Evolutionary conservation across 129 eudicot genomes (phyloP).

Genomic region (Pittosporum tobira): DNA sequence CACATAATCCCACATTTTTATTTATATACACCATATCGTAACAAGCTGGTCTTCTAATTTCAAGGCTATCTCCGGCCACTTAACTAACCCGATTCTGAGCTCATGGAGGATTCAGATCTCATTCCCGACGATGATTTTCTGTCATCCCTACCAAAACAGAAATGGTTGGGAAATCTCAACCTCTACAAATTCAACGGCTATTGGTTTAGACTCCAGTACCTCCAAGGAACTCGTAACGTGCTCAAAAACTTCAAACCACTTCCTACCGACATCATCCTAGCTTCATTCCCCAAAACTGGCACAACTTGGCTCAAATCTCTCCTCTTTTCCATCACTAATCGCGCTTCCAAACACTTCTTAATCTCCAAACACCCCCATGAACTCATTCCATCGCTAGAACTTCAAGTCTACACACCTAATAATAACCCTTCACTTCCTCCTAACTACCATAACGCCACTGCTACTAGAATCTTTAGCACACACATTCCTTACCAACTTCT

Average conservation of each 20-base stretch:
- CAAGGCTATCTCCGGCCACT: no score
- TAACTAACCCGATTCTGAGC: no score
- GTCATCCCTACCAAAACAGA: slow-evolving; percentile 17
- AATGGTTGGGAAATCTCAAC: slow-evolving; percentile 6
- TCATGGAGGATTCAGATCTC: not conserved
- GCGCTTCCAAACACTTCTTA: slow-evolving; percentile 9
- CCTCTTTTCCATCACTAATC: slow-evolving; percentile 20
- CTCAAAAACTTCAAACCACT: slow-evolving; percentile 25
- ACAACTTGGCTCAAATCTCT: slow-evolving; percentile 43
- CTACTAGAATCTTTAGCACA: slow-evolving; percentile 20
- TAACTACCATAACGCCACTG: not conserved
- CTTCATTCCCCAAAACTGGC: slow-evolving; percentile 44
- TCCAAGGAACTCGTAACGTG: slow-evolving; percentile 17
- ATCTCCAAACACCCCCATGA: slow-evolving; percentile 28
- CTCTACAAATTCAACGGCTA: slow-evolving; percentile 25
- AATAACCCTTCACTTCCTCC: not conserved
- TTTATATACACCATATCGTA: no score
- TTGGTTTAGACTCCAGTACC: slow-evolving; percentile 17
- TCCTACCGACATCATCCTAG: slow-evolving; percentile 28
- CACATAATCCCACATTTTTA: no score
- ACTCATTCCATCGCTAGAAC: slow-evolving; percentile 33
- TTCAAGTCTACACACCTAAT: slow-evolving; percentile 17
- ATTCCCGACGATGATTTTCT: not conserved
- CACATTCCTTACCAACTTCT: slow-evolving; percentile 31
- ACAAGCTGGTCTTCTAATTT: no score